Evolutionary conservation across 2,329 filamentous ascomycete species (phyloP), one percentile per base, ranked within the genome.

Genomic region (Penicillium vulpinum): DNA sequence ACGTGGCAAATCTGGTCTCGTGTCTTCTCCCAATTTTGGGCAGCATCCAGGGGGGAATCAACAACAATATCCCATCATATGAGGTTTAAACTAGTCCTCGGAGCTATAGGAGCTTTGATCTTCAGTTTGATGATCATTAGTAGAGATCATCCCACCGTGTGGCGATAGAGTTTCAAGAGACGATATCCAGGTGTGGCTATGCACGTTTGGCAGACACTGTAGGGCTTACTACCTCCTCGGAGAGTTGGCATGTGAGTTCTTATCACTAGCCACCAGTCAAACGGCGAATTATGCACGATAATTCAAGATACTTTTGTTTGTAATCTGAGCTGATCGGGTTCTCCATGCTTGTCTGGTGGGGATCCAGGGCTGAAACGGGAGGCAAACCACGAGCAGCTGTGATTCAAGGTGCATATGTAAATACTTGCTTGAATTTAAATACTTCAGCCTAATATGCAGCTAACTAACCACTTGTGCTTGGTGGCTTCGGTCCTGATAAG

Each of bases 71-170:
- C 24, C 15, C 18, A 35, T 26, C 9, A 26, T 16, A 13, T 22
- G 45, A 26, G 31, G 26, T 33, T 53, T 13, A 24, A 31, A 5
- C 15, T 22, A 15, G 1, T 18, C 16, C 40, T n/a, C 26, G 24
- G 28, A 26, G 11, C 21, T 21, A n/a, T 29, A 7, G n/a, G 18
- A 45, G 41, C 33, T 54, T 35, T 2, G 4, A 15, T 33, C 6
- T 35, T 35, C 8, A 35, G 6, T 35, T 33, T 40, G 39, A 24
- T 45, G 51, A 45, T 50, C 51, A 35, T 45, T 13, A 38, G 43
- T 38, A 45, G 48, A 43, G 56, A 58, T 56, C 36, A 38, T 48
- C 51, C 28, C 29, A 24, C 44, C 53, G 54, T 46, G 53, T 59
- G 59, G 52, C 43, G 40, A 54, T 58, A 31, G 35, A 48, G 59